Evolutionary conservation across 2,329 filamentous ascomycete species (phyloP).

Genomic region (Aspergillus pseudonomiae): DNA sequence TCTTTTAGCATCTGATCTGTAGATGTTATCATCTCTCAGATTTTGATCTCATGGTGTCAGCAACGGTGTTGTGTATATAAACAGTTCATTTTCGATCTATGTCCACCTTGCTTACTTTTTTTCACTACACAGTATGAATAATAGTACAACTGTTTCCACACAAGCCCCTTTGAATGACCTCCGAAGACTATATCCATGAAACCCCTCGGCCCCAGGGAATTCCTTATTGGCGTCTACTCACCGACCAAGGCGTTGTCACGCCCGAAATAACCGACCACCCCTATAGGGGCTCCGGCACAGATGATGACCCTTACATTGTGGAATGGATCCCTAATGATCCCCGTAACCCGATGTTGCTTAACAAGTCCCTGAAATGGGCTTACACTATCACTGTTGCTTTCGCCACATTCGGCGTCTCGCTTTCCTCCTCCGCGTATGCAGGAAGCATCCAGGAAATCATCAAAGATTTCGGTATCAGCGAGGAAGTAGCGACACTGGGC

Average conservation of each 20-base stretch:
- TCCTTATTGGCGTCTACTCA: constrained; percentile 55
- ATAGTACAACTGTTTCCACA: too few relatives aligned
- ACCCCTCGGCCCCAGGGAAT: constrained; percentile 15
- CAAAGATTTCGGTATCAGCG: constrained; percentile 54
- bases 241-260: constrained; percentile 62
- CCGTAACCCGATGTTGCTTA: constrained; percentile 67
- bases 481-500: constrained; percentile 62
- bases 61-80: neutral
- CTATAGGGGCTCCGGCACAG: constrained; percentile 65
- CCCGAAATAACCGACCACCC: constrained; percentile 58
- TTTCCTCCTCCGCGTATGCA: constrained; percentile 64
- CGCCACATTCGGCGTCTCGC: constrained; percentile 69
- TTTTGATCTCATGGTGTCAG: neutral
- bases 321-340: constrained; percentile 69
- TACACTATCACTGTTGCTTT: constrained; percentile 66
- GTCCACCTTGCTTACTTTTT: neutral
- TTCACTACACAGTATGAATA: neutral
- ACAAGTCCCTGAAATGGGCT: constrained; percentile 63
- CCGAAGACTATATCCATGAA: neutral
- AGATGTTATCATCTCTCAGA: neutral
- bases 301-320: constrained; percentile 68
- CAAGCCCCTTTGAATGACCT: neutral
- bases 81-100: neutral
- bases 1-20: neutral
- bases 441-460: constrained; percentile 49